Conservation (phyloP, 129 eudicot species). For the Oenanthe sinensis region DNA sequence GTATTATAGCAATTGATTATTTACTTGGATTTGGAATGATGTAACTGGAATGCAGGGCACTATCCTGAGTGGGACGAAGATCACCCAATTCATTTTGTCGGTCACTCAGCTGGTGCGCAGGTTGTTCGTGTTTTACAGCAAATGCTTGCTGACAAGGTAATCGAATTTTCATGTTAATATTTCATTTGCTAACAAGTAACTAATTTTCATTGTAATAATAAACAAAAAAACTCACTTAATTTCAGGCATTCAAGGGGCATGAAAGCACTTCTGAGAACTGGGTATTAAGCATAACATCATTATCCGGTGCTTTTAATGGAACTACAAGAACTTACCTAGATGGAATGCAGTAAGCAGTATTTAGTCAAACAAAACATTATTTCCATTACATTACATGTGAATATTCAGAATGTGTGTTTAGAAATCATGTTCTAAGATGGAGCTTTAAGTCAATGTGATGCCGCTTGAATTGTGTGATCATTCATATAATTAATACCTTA, state of each 20-base stretch:
- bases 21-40: background rate
- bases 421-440: background rate
- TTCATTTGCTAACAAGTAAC: background rate
- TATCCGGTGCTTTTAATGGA: conserved; percentile 94
- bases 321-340: conserved; percentile 87
- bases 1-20: background rate
- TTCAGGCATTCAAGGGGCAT: conserved; percentile 76
- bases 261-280: conserved; percentile 73
- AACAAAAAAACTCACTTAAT: background rate
- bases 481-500: background rate
- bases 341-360: conserved; percentile 83
- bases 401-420: background rate
- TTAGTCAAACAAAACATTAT: background rate
- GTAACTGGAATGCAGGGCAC: conserved; percentile 44
- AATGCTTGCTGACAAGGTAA: conserved; percentile 93
- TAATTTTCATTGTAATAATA: background rate
- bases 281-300: conserved; percentile 78
- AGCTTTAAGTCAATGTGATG: background rate
- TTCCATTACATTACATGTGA: background rate
- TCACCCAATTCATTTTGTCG: conserved; percentile 96
- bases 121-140: conserved; percentile 84
- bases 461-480: background rate
- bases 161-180: conserved; percentile 7
- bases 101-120: conserved; percentile 97
- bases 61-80: conserved; percentile 95